Evolutionary conservation across 441 rosid species (phyloP).

Genomic region (Melastoma candidum): DNA sequence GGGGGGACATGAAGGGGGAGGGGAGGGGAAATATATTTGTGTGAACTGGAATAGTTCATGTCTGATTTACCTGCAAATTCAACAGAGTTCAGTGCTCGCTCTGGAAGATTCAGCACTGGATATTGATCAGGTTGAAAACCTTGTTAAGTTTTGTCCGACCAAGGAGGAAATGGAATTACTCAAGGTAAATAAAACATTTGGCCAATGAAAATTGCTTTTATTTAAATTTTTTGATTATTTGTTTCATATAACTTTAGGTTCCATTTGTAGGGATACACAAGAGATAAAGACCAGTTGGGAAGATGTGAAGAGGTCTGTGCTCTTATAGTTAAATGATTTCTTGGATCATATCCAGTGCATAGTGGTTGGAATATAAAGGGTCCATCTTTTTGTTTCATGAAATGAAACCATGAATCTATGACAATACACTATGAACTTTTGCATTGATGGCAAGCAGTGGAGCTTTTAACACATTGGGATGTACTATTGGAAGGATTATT

Average conservation of each 20-base stretch:
- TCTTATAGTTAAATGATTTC: too few species aligned
- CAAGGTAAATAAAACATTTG: slow-evolving; percentile 38
- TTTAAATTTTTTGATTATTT: not conserved
- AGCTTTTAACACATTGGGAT: too few species aligned
- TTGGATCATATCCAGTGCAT: too few species aligned
- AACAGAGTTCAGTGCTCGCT: slow-evolving; percentile 64
- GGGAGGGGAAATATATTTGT: not conserved
- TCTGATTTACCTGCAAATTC: slow-evolving; percentile 14
- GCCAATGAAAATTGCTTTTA: not conserved
- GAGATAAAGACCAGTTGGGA: slow-evolving; percentile 81
- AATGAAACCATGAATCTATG: too few species aligned
- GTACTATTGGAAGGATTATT: too few species aligned
- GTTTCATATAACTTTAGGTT: slow-evolving; percentile 7
- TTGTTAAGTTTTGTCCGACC: slow-evolving; percentile 84
- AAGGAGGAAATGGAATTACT: slow-evolving; percentile 88
- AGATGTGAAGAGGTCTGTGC: slow-evolving; percentile 72
- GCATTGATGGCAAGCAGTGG: too few species aligned
- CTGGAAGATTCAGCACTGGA: slow-evolving; percentile 76
- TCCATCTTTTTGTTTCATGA: too few species aligned
- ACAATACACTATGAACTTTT: too few species aligned
- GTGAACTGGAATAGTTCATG: not conserved
- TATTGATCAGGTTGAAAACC: slow-evolving; percentile 83
- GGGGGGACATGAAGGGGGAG: too few species aligned
- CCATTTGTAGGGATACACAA: slow-evolving; percentile 58
- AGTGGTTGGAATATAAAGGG: too few species aligned